Evolutionary conservation across 495 filamentous ascomycete species (phyloP).

Genomic region (Clavariopsis aquatica): DNA sequence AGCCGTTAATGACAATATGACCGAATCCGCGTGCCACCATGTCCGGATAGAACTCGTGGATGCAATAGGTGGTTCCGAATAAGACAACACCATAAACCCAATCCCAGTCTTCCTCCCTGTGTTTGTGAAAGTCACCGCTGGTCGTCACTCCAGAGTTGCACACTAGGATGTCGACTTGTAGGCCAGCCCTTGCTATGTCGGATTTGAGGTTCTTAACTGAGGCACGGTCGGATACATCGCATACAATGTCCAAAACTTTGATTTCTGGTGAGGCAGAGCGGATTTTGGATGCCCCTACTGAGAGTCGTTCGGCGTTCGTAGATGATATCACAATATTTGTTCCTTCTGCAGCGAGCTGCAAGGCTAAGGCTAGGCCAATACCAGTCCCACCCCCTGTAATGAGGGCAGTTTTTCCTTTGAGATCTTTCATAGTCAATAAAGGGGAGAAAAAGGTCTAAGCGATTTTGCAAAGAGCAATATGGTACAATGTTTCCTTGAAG

Average conservation of each 20-base stretch:
- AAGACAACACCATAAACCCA: constrained; percentile 32
- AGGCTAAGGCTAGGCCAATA: constrained; percentile 25
- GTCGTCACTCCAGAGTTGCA: constrained; percentile 28
- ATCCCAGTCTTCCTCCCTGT: constrained; percentile 28
- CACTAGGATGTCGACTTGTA: constrained; percentile 25
- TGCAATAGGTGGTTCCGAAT: constrained; percentile 18
- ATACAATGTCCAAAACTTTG: constrained; percentile 26
- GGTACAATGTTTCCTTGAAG: not conserved
- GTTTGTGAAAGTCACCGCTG: constrained; percentile 16
- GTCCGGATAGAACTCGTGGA: constrained; percentile 30
- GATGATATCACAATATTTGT: constrained; percentile 22
- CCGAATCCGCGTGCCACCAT: constrained; percentile 22
- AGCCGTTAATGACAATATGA: constrained; percentile 26
- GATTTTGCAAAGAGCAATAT: not conserved
- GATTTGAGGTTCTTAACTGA: constrained; percentile 24
- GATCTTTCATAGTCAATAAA: constrained; percentile 18
- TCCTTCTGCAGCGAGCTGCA: constrained; percentile 24
- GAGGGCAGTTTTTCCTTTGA: constrained; percentile 29
- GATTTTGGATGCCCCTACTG: constrained; percentile 19
- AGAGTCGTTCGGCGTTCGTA: constrained; percentile 19
- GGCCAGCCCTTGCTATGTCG: constrained; percentile 15
- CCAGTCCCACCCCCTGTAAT: constrained; percentile 32
- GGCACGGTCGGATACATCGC: constrained; percentile 20
- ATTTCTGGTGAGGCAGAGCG: constrained; percentile 16
- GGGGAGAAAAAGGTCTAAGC: not conserved